Evolutionary conservation across 139 green algal genomes (phyloP), one percentile per base, ranked within the genome.

Genomic region (Pseudopediastrum boryanum): DNA sequence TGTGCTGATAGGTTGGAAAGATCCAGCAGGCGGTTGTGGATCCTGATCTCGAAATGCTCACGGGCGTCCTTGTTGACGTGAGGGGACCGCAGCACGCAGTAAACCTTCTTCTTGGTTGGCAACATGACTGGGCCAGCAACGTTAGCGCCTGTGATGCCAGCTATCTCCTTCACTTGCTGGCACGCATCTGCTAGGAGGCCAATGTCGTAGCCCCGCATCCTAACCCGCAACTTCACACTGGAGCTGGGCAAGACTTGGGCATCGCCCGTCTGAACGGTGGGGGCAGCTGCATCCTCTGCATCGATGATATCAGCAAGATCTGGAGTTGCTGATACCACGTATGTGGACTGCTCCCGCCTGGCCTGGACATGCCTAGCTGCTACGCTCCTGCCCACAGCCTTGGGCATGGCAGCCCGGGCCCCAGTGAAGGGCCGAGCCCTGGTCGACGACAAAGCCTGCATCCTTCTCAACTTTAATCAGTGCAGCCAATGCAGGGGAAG

Each of bases 41-140:
- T 96, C 27, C 90, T 84, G 23, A 96, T 92, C 85, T 98, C 92
- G 78, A 98, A 98, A 85, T 98, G 94, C 88, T 98, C 94, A 35
- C 92, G 87, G 16, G 89, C 90, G 56, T 98, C 90, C 87, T 97
- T 97, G 89, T 98, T 91, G 10, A 97, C 94, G 86, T 97, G 93
- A 4, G 94, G 94, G 1, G 91, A 96, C 44, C 91, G 88, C 56
- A 98, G 85, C 52, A 97, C 89, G 77, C 90, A 96, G 83, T 93
- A 98, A 1, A 90, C 68, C 48, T 71, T 77, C 67, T 77, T 85
- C 68, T 84, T 83, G 35, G 93, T 97, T 38, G 94, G 94, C 43
- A 98, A 84, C 82, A 89, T 89, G 58, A 91, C 82, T 54, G 87
- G 92, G 3, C 94, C 94, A 44, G 87, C 89, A 46, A 94, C 86